Percentiles rank a stretch among this genome's conserved stretches.
Conservation (phyloP, 2,329 filamentous ascomycete species). For the Fusarium nygamai region DNA sequence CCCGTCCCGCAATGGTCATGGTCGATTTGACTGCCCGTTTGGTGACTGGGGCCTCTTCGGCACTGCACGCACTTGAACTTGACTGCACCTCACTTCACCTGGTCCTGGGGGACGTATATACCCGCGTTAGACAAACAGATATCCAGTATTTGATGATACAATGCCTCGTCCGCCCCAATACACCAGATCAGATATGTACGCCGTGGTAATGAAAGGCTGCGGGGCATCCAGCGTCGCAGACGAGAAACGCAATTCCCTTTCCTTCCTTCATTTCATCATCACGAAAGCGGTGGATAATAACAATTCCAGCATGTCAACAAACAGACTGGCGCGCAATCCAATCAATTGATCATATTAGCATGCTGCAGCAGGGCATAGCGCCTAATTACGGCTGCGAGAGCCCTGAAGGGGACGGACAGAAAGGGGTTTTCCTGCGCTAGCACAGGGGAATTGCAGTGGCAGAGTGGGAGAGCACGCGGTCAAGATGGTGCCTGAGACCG, state of each 20-base stretch:
- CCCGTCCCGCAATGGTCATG: conserved; percentile 21
- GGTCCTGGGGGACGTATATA: not conserved
- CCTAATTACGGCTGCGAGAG: conserved; percentile 33
- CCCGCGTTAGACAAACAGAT: not conserved
- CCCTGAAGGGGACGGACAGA: conserved; percentile 25
- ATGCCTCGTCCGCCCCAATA: conserved; percentile 18
- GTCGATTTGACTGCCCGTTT: conserved; percentile 12
- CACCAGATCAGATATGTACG: conserved; percentile 28
- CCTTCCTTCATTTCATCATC: conserved; percentile 12
- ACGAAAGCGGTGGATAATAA: conserved; percentile 41
- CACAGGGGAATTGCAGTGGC: conserved; percentile 34
- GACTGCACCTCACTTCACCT: conserved; percentile 15
- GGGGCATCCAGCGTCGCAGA: conserved; percentile 32
- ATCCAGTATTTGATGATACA: conserved; percentile 21
- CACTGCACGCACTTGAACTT: conserved; percentile 29
- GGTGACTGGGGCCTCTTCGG: conserved; percentile 29
- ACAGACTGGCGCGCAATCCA: conserved; percentile 34
- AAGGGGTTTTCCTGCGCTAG: conserved; percentile 40
- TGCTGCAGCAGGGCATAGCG: conserved; percentile 32
- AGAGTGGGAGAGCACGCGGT: conserved; percentile 29
- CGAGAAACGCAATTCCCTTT: conserved; percentile 37
- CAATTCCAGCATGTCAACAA: conserved; percentile 45
- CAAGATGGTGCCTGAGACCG: conserved; percentile 37
- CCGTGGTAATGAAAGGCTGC: conserved; percentile 32
- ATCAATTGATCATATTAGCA: conserved; percentile 27